Conservation (phyloP, 148 eudicot species). For the Selenicereus undatus region DNA sequence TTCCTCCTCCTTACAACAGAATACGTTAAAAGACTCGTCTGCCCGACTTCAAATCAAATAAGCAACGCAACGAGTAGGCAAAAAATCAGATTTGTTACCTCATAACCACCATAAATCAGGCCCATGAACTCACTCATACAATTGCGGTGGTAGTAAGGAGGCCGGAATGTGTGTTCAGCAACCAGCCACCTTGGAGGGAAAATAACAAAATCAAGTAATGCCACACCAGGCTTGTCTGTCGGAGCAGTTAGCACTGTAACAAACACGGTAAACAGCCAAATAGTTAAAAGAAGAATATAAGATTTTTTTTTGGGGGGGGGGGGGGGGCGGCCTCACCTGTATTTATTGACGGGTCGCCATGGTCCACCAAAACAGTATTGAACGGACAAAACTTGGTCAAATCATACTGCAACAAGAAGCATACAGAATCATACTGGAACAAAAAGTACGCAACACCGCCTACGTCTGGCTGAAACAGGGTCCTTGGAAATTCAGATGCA, state of each 20-base stretch:
- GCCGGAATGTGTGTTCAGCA: slow-evolving; percentile 97
- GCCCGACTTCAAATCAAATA: not conserved
- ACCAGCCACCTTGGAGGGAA: slow-evolving; percentile 99
- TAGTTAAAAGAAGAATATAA: too few species aligned
- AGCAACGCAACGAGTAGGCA: not conserved
- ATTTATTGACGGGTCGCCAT: slow-evolving; percentile 93
- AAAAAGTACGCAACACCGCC: too few species aligned
- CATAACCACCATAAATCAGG: slow-evolving; percentile 82
- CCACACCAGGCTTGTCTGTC: slow-evolving; percentile 95
- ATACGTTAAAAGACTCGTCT: not conserved
- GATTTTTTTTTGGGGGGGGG: too few species aligned
- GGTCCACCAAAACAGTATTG: slow-evolving; percentile 90
- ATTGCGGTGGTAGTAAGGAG: slow-evolving; percentile 97
- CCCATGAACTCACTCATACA: slow-evolving; percentile 99
- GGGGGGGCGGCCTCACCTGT: slow-evolving; percentile 46
- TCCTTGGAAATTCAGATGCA: too few species aligned
- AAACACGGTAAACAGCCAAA: slow-evolving; percentile 3
- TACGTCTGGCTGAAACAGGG: too few species aligned
- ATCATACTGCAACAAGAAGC: slow-evolving; percentile 69
- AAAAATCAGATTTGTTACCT: slow-evolving; percentile 43
- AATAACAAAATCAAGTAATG: slow-evolving; percentile 94
- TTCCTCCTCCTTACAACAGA: not conserved
- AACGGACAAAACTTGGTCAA: slow-evolving; percentile 83
- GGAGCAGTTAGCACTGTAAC: slow-evolving; percentile 88
- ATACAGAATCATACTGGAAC: slow-evolving; percentile 14